phyloP scores from a whole-genome alignment of 352 stramenopile species.

The Globisporangium recalcitrans region DNA sequence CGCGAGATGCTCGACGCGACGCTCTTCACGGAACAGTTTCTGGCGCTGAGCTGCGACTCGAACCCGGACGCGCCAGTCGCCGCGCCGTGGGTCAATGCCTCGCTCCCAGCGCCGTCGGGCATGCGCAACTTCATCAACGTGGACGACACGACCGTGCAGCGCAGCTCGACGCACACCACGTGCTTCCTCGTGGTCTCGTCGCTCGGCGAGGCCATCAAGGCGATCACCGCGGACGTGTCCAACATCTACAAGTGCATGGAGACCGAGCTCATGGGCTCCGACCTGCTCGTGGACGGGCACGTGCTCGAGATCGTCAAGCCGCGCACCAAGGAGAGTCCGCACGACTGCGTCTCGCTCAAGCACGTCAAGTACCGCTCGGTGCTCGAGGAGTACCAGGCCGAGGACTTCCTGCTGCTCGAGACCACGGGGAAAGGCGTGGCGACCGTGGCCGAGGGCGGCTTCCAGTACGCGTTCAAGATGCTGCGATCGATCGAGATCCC shows the following conservation, averaged over 20 bases:
- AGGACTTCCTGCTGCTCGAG: conserved; percentile 66
- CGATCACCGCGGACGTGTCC: conserved; percentile 47
- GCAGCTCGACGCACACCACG: conserved; percentile 43
- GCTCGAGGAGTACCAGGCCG: conserved; percentile 43
- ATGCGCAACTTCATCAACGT: conserved; percentile 45
- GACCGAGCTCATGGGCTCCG: conserved; percentile 45
- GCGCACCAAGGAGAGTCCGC: conserved; percentile 57
- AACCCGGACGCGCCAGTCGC: conserved; percentile 18
- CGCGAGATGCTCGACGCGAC: conserved; percentile 18
- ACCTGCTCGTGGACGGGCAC: conserved; percentile 57
- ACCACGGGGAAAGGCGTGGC: conserved; percentile 34
- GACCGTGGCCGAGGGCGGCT: conserved; percentile 29
- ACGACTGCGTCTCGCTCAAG: conserved; percentile 76
- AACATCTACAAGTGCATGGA: conserved; percentile 49
- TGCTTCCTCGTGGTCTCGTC: conserved; percentile 55
- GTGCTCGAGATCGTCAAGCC: conserved; percentile 66
- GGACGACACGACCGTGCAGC: conserved; percentile 32
- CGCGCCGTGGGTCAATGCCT: conserved; percentile 29
- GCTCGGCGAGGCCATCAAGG: conserved; percentile 51
- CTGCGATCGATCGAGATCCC: conserved; percentile 34
- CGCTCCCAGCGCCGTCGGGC: conserved; percentile 33
- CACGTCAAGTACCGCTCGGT: conserved; percentile 69
- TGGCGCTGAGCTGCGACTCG: conserved; percentile 3
- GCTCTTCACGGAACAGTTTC: conserved; percentile 15
- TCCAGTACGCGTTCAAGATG: conserved; percentile 63